A percentile compares a stretch with the other conserved stretches of the same genome.
Evolutionary conservation across 2,329 filamentous ascomycete species (phyloP).

Genomic region (Aureobasidium sp.): DNA sequence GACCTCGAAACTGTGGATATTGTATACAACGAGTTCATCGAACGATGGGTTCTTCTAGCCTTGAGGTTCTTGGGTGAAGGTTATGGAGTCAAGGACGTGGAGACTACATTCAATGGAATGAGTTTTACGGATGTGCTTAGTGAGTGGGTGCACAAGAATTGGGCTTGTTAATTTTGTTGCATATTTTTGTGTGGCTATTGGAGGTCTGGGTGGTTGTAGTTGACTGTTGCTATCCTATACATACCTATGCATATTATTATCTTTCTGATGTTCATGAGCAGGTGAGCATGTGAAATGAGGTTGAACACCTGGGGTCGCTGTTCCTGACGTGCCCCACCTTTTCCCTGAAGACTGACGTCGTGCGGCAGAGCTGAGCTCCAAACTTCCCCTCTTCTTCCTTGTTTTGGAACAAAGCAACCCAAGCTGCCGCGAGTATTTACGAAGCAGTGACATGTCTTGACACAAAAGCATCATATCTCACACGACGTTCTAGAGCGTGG

Average conservation of each 20-base stretch:
- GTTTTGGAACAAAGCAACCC: not conserved
- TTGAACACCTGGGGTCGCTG: not conserved
- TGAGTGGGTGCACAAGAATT: slow-evolving; percentile 51
- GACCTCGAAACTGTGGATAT: slow-evolving; percentile 63
- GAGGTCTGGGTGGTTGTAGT: not conserved
- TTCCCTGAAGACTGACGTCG: not conserved
- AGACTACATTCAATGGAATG: slow-evolving; percentile 43
- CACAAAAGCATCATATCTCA: not conserved
- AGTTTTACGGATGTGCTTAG: slow-evolving; percentile 50
- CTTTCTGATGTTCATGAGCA: not conserved
- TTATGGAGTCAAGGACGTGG: slow-evolving; percentile 42
- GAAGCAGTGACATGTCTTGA: not conserved
- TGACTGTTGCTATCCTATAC: not conserved
- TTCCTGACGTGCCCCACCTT: not conserved
- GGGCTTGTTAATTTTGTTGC: slow-evolving; percentile 30
- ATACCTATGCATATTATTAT: not conserved
- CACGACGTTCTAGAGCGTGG: not conserved
- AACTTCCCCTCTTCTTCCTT: not conserved
- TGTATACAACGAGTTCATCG: slow-evolving; percentile 85
- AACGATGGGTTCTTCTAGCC: slow-evolving; percentile 69
- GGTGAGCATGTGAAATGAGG: not conserved
- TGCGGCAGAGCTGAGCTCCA: not conserved
- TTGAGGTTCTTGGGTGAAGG: slow-evolving; percentile 52
- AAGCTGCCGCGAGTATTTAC: not conserved
- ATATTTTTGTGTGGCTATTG: not conserved